Base-by-base conservation (phyloP, 2,329 filamentous ascomycete genomes). In the Endoconidiophora laricicola region DNA sequence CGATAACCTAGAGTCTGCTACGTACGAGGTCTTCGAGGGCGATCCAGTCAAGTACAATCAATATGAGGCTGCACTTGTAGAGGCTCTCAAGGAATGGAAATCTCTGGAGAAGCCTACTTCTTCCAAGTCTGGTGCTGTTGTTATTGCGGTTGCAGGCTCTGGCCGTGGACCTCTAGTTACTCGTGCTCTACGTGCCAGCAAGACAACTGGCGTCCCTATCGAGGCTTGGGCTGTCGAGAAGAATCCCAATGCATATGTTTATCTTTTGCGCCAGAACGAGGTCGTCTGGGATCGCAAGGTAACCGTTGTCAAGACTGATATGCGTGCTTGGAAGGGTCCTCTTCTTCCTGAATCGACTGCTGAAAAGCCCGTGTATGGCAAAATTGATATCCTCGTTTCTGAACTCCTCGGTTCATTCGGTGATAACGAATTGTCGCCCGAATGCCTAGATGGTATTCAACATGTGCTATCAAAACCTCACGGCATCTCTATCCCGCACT, bases 21-120 rank as follows among this genome's bases (percentile, higher is more conserved):
- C 91, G 0, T 98, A 98, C 63, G 91, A 98, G 62, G 90, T 96
- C 2, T 98, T 98, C 59, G 91, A 98, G 63, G 93, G 93, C 57
- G 93, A 98, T 56, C 91, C 91, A 0, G 84, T 98, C 66, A 98
- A 98, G 65, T 98, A 98, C 62, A 80, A 87, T 56, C 93, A 90
- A 72, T 98, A 98, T 61, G 87, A 96, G 63, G 72, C 74, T 43
- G 91, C 91, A 12, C 82, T 93, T 51, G 76, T 78, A 3, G 78
- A 84, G 56, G 90, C 91, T 0, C 70, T 98, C 54, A 72, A 68
- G 10, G 88, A 96, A 59, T 93, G 91, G 81, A 73, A 73, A 52
- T 66, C 71, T 37, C 72, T 85, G 52, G 70, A 75, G 29, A 87
- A 86, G 60, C 80, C 86, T 0, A 85, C 81, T 0, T 86, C 82